Conservation (phyloP, 495 filamentous ascomycete genomes). For the Pyrenula massariospora region DNA sequence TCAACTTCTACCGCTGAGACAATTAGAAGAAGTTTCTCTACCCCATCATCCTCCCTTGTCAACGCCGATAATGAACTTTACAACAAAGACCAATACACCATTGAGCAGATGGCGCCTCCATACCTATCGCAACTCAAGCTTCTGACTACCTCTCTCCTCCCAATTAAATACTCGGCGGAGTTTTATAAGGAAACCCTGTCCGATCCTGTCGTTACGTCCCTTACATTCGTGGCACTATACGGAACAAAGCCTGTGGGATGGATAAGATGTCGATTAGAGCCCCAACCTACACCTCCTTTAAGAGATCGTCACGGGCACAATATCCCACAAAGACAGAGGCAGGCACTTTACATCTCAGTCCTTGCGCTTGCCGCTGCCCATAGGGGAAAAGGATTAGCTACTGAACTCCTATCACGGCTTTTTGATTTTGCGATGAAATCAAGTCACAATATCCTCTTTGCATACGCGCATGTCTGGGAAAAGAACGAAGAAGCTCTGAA, state of each 20-base stretch:
- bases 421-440: conserved; percentile 35
- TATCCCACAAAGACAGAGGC: conserved; percentile 8
- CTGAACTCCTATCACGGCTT: conserved; percentile 44
- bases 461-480: conserved; percentile 92
- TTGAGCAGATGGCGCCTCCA: conserved; percentile 43
- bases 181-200: conserved; percentile 75
- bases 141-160: conserved; percentile 74
- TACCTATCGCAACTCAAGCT: conserved; percentile 66
- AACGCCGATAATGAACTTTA: background rate
- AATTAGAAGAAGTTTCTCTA: background rate
- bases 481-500: conserved; percentile 72
- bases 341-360: conserved; percentile 74
- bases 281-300: conserved; percentile 21
- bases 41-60: background rate
- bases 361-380: conserved; percentile 75
- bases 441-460: conserved; percentile 34
- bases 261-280: conserved; percentile 72
- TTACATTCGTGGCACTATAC: conserved; percentile 73
- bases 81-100: conserved; percentile 15
- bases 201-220: conserved; percentile 49
- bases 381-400: conserved; percentile 65
- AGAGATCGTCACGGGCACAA: conserved; percentile 7
- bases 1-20: background rate
- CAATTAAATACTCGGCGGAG: conserved; percentile 72
- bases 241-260: conserved; percentile 57